phyloP scores from a whole-genome alignment of 352 stramenopile genomes.

The Ophiocytium majus region DNA sequence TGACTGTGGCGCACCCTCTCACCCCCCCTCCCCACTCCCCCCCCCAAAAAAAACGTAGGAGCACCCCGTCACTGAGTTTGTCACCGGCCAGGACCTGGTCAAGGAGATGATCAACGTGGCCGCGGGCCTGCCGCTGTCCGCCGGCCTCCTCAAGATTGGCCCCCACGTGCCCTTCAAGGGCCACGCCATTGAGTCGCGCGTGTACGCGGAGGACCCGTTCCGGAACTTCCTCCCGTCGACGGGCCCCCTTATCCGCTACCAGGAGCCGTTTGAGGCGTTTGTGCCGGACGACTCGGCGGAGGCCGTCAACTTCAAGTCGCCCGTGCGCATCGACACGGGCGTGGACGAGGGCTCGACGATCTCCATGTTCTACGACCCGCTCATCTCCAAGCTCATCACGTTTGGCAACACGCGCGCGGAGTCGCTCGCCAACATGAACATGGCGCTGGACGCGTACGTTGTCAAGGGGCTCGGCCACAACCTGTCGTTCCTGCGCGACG shows the following conservation, averaged over 20 bases:
- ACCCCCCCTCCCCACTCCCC: too few species aligned
- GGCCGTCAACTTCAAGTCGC: slow-evolving; percentile 1
- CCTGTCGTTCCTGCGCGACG: slow-evolving; percentile 84
- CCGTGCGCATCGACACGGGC: slow-evolving; percentile 78
- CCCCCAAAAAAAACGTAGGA: too few species aligned
- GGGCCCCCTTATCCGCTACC: slow-evolving; percentile 74
- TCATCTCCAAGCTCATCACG: slow-evolving; percentile 89
- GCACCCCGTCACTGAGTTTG: slow-evolving; percentile 91
- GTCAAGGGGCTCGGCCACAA: slow-evolving; percentile 91
- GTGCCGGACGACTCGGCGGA: neutral
- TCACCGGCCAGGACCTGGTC: slow-evolving; percentile 87
- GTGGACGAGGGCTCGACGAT: slow-evolving; percentile 85
- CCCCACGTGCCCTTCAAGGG: slow-evolving; percentile 45
- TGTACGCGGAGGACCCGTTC: slow-evolving; percentile 95
- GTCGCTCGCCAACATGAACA: slow-evolving; percentile 76
- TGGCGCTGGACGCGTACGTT: slow-evolving; percentile 87
- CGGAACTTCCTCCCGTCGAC: slow-evolving; percentile 89
- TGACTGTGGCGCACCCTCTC: too few species aligned
- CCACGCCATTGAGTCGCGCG: slow-evolving; percentile 76
- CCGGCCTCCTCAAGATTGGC: slow-evolving; percentile 30
- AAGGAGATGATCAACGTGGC: slow-evolving; percentile 72
- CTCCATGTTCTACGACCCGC: slow-evolving; percentile 91
- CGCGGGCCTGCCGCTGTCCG: slow-evolving; percentile 73
- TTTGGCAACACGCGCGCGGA: slow-evolving; percentile 71
- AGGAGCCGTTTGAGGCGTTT: slow-evolving; percentile 7